phyloP scores from a whole-genome alignment of 2,329 filamentous ascomycete species.

The Aspergillus vadensis region DNA sequence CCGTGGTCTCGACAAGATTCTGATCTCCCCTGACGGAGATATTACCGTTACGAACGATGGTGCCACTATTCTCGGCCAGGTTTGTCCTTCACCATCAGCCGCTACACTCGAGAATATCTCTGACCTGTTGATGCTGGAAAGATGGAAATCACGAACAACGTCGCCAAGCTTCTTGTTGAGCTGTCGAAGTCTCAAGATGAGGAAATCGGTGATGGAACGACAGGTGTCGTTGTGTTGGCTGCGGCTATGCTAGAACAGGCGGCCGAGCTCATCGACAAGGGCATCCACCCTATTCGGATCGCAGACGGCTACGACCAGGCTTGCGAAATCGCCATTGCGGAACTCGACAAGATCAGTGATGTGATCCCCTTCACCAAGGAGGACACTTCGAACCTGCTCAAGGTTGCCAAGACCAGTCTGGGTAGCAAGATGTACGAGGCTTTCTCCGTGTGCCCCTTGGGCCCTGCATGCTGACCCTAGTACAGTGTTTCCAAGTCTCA shows the following conservation, averaged over 20 bases:
- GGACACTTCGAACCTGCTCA: constrained; percentile 81
- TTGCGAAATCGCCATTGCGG: constrained; percentile 91
- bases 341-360: constrained; percentile 92
- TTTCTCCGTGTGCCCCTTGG: neutral
- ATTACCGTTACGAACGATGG: constrained; percentile 99
- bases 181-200: constrained; percentile 98
- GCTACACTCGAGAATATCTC: neutral
- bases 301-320: constrained; percentile 97
- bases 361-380: constrained; percentile 80
- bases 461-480: constrained; percentile 19
- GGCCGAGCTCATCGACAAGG: constrained; percentile 97
- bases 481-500: constrained; percentile 86
- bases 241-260: constrained; percentile 95
- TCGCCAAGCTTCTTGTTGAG: constrained; percentile 94
- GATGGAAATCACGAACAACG: constrained; percentile 99
- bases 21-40: constrained; percentile 97
- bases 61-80: constrained; percentile 87
- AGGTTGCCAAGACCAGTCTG: constrained; percentile 92
- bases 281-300: constrained; percentile 97
- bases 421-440: constrained; percentile 80
- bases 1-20: constrained; percentile 95
- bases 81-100: constrained; percentile 31
- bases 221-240: constrained; percentile 93
- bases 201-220: constrained; percentile 97
- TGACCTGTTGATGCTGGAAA: constrained; percentile 40